Conservation (phyloP, 2,329 filamentous ascomycete species). For the Fusarium sambucinum region DNA sequence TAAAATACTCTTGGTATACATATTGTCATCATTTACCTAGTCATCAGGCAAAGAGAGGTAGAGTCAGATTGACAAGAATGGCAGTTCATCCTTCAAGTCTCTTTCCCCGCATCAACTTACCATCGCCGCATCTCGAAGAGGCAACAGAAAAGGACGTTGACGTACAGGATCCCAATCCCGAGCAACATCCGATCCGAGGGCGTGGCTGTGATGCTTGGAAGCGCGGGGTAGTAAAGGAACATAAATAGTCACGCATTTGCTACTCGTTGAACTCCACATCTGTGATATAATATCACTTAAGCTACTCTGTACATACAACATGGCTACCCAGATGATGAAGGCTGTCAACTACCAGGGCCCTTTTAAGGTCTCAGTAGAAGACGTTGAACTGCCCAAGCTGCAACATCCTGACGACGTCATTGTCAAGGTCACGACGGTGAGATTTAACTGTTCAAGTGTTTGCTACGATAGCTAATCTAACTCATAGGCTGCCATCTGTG, state of each 20-base stretch:
- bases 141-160: slow-evolving; percentile 17
- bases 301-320: slow-evolving; percentile 16
- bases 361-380: slow-evolving; percentile 71
- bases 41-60: not conserved
- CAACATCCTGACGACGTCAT: slow-evolving; percentile 74
- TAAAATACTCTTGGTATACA: not conserved
- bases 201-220: slow-evolving; percentile 19
- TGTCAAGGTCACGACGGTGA: slow-evolving; percentile 73
- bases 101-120: slow-evolving; percentile 30
- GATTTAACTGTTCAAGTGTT: slow-evolving; percentile 31
- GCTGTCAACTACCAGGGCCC: slow-evolving; percentile 73
- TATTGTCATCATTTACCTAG: not conserved
- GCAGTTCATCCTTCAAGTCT: slow-evolving; percentile 3
- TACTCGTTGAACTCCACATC: not conserved
- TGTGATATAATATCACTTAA: not conserved
- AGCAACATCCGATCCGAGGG: slow-evolving; percentile 19
- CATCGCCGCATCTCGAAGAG: slow-evolving; percentile 29
- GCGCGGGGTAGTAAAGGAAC: slow-evolving; percentile 21
- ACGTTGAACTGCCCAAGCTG: slow-evolving; percentile 68
- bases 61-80: slow-evolving; percentile 13
- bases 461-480: slow-evolving; percentile 11
- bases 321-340: slow-evolving; percentile 62
- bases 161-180: slow-evolving; percentile 18
- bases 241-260: not conserved
- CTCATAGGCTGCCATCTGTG: slow-evolving; percentile 62